These are phyloP conservation scores for Dissophora globulifera DNA, from an alignment of 192 early-diverging fungal genomes.

Conservation along the genomic window DNA sequence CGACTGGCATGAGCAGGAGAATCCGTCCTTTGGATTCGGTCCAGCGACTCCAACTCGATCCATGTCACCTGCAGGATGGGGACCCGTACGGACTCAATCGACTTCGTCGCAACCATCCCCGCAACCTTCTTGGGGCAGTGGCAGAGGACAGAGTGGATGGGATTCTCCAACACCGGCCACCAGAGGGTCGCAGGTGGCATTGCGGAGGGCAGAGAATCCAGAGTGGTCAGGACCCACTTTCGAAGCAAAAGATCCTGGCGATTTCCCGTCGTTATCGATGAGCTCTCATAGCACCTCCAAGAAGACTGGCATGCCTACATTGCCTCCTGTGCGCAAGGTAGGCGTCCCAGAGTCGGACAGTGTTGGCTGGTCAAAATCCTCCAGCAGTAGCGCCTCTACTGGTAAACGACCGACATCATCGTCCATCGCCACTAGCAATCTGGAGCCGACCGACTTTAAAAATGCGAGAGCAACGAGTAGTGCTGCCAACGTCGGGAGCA, in stretches of 20 bases:
- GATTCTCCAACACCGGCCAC: neutral
- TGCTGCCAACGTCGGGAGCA: too few species aligned
- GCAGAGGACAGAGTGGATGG: neutral
- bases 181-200: neutral
- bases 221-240: slow-evolving; percentile 31
- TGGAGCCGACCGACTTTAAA: too few species aligned
- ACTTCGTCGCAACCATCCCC: neutral
- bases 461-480: too few species aligned
- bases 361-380: too few species aligned
- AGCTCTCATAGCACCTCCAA: neutral
- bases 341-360: too few species aligned
- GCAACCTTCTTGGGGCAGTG: slow-evolving; percentile 2
- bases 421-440: too few species aligned
- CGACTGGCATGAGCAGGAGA: slow-evolving; percentile 19
- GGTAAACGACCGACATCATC: too few species aligned
- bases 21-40: slow-evolving; percentile 10
- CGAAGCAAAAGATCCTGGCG: neutral
- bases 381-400: too few species aligned
- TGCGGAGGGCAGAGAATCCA: neutral
- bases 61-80: neutral
- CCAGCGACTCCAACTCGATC: neutral
- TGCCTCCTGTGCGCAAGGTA: slow-evolving; percentile 1
- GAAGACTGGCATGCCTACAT: slow-evolving; percentile 8
- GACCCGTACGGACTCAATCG: too few species aligned
- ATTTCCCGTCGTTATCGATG: slow-evolving; percentile 24